Conservation (phyloP, 768 basidiomycete genomes). For the Cystobasidiopsis lactophilus region DNA sequence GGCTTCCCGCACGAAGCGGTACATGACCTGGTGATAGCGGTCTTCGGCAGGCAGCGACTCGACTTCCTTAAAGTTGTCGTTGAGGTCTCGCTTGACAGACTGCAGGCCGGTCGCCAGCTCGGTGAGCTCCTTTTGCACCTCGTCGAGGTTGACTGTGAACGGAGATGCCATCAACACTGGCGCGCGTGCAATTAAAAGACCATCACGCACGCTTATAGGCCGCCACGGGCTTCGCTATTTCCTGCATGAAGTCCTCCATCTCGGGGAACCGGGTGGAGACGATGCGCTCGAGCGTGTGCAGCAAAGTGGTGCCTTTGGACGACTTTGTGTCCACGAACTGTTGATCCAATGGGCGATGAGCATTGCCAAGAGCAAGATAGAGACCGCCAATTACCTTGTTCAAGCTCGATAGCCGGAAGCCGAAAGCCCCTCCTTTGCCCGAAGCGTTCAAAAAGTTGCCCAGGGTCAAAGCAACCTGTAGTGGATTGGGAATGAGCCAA, state of each 20-base stretch:
- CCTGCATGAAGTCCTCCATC: conserved; percentile 71
- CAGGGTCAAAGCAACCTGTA: conserved; percentile 66
- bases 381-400: conserved; percentile 45
- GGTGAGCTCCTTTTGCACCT: conserved; percentile 50
- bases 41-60: conserved; percentile 36
- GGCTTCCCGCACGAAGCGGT: conserved; percentile 61
- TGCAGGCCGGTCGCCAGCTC: conserved; percentile 58
- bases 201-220: conserved; percentile 58
- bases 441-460: conserved; percentile 98
- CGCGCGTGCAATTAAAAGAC: conserved; percentile 1
- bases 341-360: background rate
- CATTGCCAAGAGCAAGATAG: background rate
- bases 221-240: conserved; percentile 69
- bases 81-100: conserved; percentile 54
- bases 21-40: conserved; percentile 74
- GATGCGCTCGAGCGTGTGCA: conserved; percentile 82
- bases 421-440: conserved; percentile 89
- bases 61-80: conserved; percentile 53
- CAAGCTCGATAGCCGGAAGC: conserved; percentile 90
- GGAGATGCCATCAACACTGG: conserved; percentile 11
- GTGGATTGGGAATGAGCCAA: background rate
- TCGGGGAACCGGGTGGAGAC: conserved; percentile 66
- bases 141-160: conserved; percentile 53
- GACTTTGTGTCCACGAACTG: conserved; percentile 96
- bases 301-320: conserved; percentile 70